phyloP scores from a whole-genome alignment of 805 yeast species.

The Kodamaea laetipori region DNA sequence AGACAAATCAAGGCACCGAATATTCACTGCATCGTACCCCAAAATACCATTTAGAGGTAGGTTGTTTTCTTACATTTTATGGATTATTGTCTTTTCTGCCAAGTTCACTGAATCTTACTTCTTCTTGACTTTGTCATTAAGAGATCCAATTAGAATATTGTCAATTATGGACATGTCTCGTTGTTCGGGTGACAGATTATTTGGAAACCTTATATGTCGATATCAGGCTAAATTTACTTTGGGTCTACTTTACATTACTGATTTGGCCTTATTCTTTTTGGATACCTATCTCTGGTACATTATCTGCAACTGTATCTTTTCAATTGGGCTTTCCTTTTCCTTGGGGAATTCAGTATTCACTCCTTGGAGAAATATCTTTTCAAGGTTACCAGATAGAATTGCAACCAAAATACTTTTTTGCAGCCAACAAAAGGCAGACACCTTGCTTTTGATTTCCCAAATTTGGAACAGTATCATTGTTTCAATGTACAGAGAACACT shows the following conservation, averaged over 20 bases:
- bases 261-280: constrained; percentile 37
- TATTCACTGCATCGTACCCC: constrained; percentile 30
- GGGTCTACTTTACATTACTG: constrained; percentile 26
- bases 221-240: constrained; percentile 32
- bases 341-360: constrained; percentile 37
- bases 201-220: constrained; percentile 27
- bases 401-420: constrained; percentile 26
- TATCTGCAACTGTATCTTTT: constrained; percentile 37
- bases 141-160: constrained; percentile 36
- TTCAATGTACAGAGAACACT: constrained; percentile 36
- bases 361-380: constrained; percentile 41
- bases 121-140: constrained; percentile 36
- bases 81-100: constrained; percentile 35
- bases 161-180: constrained; percentile 28
- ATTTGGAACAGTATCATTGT: constrained; percentile 23
- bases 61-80: constrained; percentile 27
- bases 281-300: constrained; percentile 46
- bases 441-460: constrained; percentile 16
- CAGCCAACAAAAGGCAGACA: constrained; percentile 14
- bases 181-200: constrained; percentile 30
- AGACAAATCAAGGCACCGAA: constrained; percentile 11
- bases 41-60: constrained; percentile 23
- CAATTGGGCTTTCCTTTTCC: constrained; percentile 33
- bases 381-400: constrained; percentile 38
- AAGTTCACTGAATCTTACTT: constrained; percentile 40